phyloP scores from a whole-genome alignment of 306 rosid species.

The Clitoria ternatea region DNA sequence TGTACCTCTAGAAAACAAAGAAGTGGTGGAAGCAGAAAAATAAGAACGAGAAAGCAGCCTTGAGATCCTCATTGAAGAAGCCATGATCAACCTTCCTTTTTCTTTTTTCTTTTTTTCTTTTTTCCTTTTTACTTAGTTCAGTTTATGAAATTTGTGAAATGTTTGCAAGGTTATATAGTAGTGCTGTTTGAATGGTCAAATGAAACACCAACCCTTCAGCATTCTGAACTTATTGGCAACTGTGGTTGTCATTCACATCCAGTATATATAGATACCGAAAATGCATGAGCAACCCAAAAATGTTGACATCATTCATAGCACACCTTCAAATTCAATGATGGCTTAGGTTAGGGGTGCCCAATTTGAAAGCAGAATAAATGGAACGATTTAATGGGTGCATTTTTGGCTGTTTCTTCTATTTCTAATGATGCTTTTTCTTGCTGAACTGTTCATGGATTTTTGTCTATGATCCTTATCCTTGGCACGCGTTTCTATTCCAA shows the following conservation, averaged over 20 bases:
- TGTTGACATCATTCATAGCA: background rate
- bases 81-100: conserved; percentile 21
- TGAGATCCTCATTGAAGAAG: conserved; percentile 40
- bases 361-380: background rate
- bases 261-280: background rate
- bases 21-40: conserved; percentile 32
- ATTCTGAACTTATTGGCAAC: background rate
- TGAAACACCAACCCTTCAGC: background rate
- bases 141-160: background rate
- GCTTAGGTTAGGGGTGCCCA: background rate
- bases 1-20: conserved; percentile 46
- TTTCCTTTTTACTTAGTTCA: background rate
- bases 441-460: background rate
- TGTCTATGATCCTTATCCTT: background rate
- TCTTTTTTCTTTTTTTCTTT: background rate
- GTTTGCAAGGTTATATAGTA: background rate
- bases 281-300: background rate
- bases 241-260: background rate
- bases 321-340: background rate
- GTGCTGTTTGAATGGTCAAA: background rate
- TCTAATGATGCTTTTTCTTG: background rate
- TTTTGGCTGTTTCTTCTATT: background rate
- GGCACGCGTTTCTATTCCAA: background rate
- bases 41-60: conserved; percentile 47
- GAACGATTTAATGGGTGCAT: background rate